Base-by-base conservation (phyloP, 495 filamentous ascomycete species). In the Talaromyces wortmannii region DNA sequence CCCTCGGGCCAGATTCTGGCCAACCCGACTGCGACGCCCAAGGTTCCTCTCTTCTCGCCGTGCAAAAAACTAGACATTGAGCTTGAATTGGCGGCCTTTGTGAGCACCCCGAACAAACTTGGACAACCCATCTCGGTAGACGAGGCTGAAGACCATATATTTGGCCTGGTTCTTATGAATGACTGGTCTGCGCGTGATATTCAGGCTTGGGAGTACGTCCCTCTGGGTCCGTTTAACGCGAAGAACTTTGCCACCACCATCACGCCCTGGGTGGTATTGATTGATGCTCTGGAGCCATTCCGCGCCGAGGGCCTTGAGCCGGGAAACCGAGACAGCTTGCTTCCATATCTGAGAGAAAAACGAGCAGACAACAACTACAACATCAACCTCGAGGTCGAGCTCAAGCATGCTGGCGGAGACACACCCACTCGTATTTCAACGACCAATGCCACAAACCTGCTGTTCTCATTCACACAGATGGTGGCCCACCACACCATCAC, bases 391-490 rank as follows among this genome's bases (percentile, higher is more conserved):
- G 78, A 87, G 55, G 80, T 96, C 6, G 85, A 88, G 53, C 63
- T 96, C 49, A 88, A 78, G 51, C 87, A 83, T 78, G 67, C 74
- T 16, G 77, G 81, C 36, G 86, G 87, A 2, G 52, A 53, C 6
- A 30, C 52, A 15, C 79, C 83, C 0, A 87, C 85, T 2, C 82
- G 82, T 1, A 83, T 96, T 52, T 74, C 78, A 2, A 73, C 70
- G 29, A 88, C 84, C 44, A 88, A 78, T 54, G 80, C 83, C 8
- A 78, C 72, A 55, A 82, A 96, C 66, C 80, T 97, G 30, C 79
- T 97, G 17, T 97, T 83, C 78, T 95, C 90, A 0, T 97, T 95
- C 72, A 82, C 89, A 12, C 92, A 97, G 71, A 95, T 97, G 90
- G 76, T 97, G 40, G 85, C 92, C 0, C 92, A 97, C 65, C 92